These are phyloP conservation scores for Catenaria anguillulae DNA, from an alignment of 371 early-diverging fungal genomes.

Conservation along the genomic window DNA sequence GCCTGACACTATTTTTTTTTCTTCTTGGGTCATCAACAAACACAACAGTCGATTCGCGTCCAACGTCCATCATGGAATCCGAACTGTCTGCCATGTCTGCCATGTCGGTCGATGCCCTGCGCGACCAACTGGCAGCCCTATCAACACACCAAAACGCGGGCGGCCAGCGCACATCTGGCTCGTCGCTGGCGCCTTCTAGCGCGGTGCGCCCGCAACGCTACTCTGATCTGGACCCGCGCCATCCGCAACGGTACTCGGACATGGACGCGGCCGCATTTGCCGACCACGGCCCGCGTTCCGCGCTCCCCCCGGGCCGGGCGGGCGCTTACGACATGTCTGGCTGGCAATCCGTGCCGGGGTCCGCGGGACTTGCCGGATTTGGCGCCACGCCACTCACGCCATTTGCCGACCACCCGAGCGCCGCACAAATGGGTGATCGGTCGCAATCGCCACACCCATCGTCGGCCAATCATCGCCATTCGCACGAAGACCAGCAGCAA, in stretches of 20 bases:
- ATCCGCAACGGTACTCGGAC: conserved; percentile 11
- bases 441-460: too few relatives aligned
- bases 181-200: too few relatives aligned
- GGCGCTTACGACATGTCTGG: background rate
- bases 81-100: conserved; percentile 16
- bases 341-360: background rate
- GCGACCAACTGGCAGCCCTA: background rate
- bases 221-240: conserved; percentile 19
- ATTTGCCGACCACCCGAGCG: background rate
- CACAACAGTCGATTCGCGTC: background rate
- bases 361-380: background rate
- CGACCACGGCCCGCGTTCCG: background rate
- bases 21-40: too few relatives aligned
- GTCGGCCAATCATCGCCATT: too few relatives aligned
- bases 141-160: conserved; percentile 4
- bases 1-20: too few relatives aligned
- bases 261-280: background rate
- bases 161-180: too few relatives aligned
- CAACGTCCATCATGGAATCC: conserved; percentile 8
- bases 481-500: too few relatives aligned
- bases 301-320: too few relatives aligned
- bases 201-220: conserved; percentile 26
- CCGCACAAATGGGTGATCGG: too few relatives aligned
- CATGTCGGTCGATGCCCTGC: conserved; percentile 13
- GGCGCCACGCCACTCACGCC: background rate